Conservation (phyloP, 495 filamentous ascomycete genomes). For the Talaromyces trachyspermus region DNA sequence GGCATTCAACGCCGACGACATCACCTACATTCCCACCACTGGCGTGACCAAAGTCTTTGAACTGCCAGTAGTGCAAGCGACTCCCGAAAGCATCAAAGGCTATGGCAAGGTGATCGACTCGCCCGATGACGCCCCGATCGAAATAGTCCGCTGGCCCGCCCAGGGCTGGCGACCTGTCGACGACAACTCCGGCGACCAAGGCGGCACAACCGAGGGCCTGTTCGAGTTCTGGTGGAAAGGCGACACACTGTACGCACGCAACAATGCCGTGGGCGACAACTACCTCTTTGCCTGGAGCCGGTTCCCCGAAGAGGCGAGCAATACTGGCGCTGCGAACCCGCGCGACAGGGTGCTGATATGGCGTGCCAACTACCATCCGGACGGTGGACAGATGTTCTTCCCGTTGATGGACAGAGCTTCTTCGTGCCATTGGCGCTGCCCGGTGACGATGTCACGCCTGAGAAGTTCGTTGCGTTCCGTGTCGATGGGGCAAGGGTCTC, state of each 20-base stretch:
- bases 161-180: not conserved
- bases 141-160: not conserved
- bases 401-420: not conserved
- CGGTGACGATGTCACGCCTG: not conserved
- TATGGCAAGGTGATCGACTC: not conserved
- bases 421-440: not conserved
- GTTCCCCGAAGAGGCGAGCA: not conserved
- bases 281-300: not conserved
- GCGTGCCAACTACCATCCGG: not conserved
- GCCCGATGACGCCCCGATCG: not conserved
- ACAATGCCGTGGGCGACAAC: not conserved
- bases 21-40: not conserved
- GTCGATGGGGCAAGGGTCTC: not conserved
- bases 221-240: not conserved
- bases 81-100: not conserved
- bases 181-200: not conserved
- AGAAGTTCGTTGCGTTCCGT: not conserved
- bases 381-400: not conserved
- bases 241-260: not conserved
- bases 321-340: not conserved
- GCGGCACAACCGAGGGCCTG: not conserved
- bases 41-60: not conserved
- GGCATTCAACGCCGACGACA: not conserved
- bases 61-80: not conserved
- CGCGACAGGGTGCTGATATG: not conserved